These are phyloP conservation scores for Furcasterigmium sp. DNA, from an alignment of 2,329 filamentous ascomycete genomes.

Conservation along the genomic window DNA sequence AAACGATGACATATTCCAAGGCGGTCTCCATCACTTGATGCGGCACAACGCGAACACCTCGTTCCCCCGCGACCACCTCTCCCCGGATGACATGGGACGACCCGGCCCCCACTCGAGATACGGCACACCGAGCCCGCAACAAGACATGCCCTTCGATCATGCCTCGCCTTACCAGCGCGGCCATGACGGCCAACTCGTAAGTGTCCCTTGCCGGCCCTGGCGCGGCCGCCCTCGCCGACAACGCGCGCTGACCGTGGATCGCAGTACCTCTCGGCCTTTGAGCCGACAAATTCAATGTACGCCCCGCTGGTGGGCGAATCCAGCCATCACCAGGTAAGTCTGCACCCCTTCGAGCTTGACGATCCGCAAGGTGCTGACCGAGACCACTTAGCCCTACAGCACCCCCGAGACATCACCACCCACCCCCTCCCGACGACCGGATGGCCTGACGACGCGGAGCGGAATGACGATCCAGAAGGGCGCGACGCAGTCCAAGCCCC, in stretches of 20 bases:
- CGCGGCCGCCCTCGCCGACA: not conserved
- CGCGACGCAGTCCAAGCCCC: slow-evolving; percentile 12
- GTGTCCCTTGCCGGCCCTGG: not conserved
- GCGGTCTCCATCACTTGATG: slow-evolving; percentile 35
- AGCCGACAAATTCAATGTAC: slow-evolving; percentile 6
- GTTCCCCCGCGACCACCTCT: slow-evolving; percentile 18
- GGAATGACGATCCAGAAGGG: slow-evolving; percentile 23
- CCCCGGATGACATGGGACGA: slow-evolving; percentile 20
- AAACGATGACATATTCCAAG: slow-evolving; percentile 27
- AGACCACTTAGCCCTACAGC: slow-evolving; percentile 32
- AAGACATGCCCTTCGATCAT: slow-evolving; percentile 19
- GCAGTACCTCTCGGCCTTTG: not conserved
- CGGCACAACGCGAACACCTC: slow-evolving; percentile 33
- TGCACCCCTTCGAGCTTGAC: not conserved
- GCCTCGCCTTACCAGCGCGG: slow-evolving; percentile 21
- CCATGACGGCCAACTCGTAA: slow-evolving; percentile 10
- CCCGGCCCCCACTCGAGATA: slow-evolving; percentile 30
- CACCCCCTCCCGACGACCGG: slow-evolving; percentile 30
- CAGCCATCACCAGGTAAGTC: slow-evolving; percentile 11
- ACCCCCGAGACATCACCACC: slow-evolving; percentile 49
- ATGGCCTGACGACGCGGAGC: slow-evolving; percentile 31
- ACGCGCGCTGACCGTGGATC: not conserved
- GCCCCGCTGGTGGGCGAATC: slow-evolving; percentile 8
- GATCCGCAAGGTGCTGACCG: not conserved
- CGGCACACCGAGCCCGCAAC: slow-evolving; percentile 29